phyloP scores from a whole-genome alignment of 2,329 filamentous ascomycete species.

The Domatiomyces globalis region DNA sequence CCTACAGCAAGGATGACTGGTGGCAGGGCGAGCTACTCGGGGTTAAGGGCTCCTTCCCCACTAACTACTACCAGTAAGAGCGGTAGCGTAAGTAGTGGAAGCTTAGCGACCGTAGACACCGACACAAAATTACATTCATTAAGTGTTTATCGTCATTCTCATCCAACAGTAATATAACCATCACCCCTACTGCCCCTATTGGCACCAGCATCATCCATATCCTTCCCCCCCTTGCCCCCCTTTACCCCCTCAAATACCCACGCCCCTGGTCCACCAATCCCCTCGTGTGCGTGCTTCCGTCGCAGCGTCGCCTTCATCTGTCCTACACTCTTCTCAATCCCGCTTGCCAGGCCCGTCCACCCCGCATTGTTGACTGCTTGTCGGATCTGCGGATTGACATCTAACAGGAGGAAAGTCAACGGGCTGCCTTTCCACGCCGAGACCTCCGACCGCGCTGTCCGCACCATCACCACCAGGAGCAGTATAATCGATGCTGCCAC shows the following conservation, averaged over 20 bases:
- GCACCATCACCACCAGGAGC: slow-evolving; percentile 1
- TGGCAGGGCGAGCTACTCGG: slow-evolving; percentile 69
- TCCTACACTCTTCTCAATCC: too few relatives aligned
- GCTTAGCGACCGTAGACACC: not conserved
- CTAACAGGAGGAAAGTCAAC: slow-evolving; percentile 2
- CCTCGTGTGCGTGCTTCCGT: too few relatives aligned
- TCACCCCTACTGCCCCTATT: too few relatives aligned
- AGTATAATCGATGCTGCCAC: not conserved
- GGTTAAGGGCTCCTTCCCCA: slow-evolving; percentile 58
- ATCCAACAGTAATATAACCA: too few relatives aligned
- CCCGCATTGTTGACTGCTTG: too few relatives aligned
- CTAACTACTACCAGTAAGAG: slow-evolving; percentile 53
- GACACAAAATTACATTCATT: not conserved
- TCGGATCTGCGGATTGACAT: slow-evolving; percentile 8
- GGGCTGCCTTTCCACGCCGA: slow-evolving; percentile 8
- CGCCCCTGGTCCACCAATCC: too few relatives aligned
- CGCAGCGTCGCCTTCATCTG: too few relatives aligned
- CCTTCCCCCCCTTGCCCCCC: too few relatives aligned
- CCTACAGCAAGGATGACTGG: slow-evolving; percentile 69
- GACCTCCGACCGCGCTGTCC: slow-evolving; percentile 2
- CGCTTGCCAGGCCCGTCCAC: too few relatives aligned
- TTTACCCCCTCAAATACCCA: too few relatives aligned
- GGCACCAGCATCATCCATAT: too few relatives aligned
- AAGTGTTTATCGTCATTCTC: not conserved
- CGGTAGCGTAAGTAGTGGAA: too few relatives aligned